Evolutionary conservation across 768 basidiomycete genomes (phyloP), one percentile per base, ranked within the genome.

Genomic region (Vararia minispora): DNA sequence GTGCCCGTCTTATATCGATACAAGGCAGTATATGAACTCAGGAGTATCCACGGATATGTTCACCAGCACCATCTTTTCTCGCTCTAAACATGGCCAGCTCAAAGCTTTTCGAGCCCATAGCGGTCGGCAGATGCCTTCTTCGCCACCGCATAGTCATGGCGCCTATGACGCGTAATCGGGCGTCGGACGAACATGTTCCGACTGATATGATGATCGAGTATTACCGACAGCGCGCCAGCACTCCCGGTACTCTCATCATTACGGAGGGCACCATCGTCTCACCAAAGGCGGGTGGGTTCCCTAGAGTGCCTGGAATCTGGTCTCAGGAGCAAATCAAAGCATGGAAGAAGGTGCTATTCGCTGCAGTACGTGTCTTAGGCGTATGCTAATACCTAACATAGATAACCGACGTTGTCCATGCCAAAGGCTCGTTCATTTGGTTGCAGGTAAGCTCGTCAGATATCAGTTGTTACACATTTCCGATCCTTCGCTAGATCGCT

Each of bases 341-440:
- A 5, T 42, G 41, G 40, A 41, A 42, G 14, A 22, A 37, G 18
- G 41, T 42, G 32, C n/a, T 24, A n/a, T 14, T 2, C 16, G 17
- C 16, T 11, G 4, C 29, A 24, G n/a, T 22, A 9, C 12, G 5
- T 29, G 6, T 2, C 16, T 9, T 6, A 4, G 5, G 4, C n/a
- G 14, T n/a, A n/a, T n/a, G 20, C 7, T 31, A 10, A 39, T 22
- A 14, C n/a, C n/a, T n/a, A n/a, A 32, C 20, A 31, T 13, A 53
- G 49, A 47, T 65, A 14, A 57, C 52, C 28, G 56, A 59, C 18
- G 52, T 51, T 1, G 60, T 62, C 3, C 63, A 64, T 50, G 52
- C 52, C 5, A 55, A 58, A 35, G 55, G 53, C 2, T 57, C 52
- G 0, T 53, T 52, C 46, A 57, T 65, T 42, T 58, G 49, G 43